Conservation (phyloP, 805 yeast genomes). For the Metschnikowia continentalis region DNA sequence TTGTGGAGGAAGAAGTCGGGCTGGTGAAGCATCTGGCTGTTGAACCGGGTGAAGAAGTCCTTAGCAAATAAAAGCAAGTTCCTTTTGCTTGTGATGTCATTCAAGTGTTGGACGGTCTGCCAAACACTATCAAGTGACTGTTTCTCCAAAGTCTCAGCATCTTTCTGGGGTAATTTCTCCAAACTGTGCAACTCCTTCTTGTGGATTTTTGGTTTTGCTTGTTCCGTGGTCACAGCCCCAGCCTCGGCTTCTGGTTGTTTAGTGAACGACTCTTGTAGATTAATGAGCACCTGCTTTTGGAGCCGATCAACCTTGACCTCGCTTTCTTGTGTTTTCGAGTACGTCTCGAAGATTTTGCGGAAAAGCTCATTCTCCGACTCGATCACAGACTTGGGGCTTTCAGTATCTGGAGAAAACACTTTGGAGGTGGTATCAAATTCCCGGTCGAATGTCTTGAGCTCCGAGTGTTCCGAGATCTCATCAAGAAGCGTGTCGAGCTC, state of each 20-base stretch:
- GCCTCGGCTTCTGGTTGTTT: not conserved
- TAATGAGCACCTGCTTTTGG: conserved; percentile 11
- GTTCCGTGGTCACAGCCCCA: not conserved
- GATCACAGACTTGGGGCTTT: conserved; percentile 1
- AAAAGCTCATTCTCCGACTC: conserved; percentile 16
- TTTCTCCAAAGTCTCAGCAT: not conserved
- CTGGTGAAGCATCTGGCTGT: conserved; percentile 5
- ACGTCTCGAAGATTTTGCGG: conserved; percentile 15
- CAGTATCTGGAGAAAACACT: not conserved
- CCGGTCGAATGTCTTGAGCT: not conserved
- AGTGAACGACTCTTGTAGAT: conserved; percentile 14
- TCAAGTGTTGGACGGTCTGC: conserved; percentile 23
- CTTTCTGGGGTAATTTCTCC: not conserved
- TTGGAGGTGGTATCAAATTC: conserved; percentile 1
- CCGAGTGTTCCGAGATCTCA: not conserved
- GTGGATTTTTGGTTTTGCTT: not conserved
- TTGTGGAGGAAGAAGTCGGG: conserved; percentile 15
- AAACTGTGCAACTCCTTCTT: not conserved
- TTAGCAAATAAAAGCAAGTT: conserved; percentile 19
- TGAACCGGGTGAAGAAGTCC: conserved; percentile 12
- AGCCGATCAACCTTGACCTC: conserved; percentile 5
- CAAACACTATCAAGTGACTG: not conserved
- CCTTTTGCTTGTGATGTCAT: conserved; percentile 8
- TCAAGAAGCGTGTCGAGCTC: not conserved
- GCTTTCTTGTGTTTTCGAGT: conserved; percentile 8